These are phyloP conservation scores for Fomitopsis palustris DNA, from an alignment of 1,284 basidiomycete species.

Conservation along the genomic window DNA sequence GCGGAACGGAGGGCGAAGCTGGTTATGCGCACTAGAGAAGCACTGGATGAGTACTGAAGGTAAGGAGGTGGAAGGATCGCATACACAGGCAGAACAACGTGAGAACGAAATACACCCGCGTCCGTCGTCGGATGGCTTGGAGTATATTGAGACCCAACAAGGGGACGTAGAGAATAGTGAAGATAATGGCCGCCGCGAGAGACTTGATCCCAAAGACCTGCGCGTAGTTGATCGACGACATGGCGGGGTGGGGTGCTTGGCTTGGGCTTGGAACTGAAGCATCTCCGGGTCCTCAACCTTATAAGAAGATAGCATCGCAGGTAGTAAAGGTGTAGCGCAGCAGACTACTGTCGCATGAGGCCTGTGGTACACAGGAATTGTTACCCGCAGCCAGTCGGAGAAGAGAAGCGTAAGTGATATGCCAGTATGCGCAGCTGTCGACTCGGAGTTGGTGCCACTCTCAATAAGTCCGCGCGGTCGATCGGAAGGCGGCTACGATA, in stretches of 20 bases:
- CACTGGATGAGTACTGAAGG: background rate
- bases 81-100: conserved; percentile 44
- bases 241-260: background rate
- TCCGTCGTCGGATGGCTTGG: conserved; percentile 35
- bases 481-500: no score
- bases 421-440: no score
- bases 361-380: no score
- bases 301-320: background rate
- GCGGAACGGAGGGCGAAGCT: conserved; percentile 30
- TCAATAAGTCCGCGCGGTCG: no score
- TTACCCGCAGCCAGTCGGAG: no score
- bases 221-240: conserved; percentile 33
- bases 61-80: conserved; percentile 12
- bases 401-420: no score
- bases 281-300: no score
- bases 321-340: no score
- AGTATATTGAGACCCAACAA: conserved; percentile 34
- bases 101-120: conserved; percentile 39
- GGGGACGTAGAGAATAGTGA: conserved; percentile 41
- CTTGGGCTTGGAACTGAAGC: no score
- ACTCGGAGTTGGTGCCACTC: no score
- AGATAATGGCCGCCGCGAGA: conserved; percentile 40
- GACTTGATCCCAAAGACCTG: conserved; percentile 38
- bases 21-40: conserved; percentile 25
- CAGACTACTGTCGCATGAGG: no score